Evolutionary conservation across 2,329 filamentous ascomycete species (phyloP), one percentile per base, ranked within the genome.

Genomic region (Hypoxylon sp.): DNA sequence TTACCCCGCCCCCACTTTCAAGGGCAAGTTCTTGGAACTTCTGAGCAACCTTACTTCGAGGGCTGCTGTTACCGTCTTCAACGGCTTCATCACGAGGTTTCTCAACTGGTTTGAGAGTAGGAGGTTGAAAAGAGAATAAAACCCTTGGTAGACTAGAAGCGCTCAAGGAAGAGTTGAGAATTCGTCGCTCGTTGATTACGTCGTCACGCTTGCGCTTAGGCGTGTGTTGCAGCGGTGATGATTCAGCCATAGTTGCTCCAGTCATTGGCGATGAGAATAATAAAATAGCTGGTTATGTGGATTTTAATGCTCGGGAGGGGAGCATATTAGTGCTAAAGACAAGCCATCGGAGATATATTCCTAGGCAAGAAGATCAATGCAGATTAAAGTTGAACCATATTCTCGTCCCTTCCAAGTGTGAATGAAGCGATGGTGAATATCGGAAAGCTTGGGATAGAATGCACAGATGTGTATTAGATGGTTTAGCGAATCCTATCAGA

Each of bases 21-120:
- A 88, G 77, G 13, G 80, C 83, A 55, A 88, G 81, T 62, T 85
- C 83, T 55, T 82, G 81, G 77, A 89, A 87, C 73, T 81, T 81
- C 74, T 85, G 83, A 42, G 83, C 84, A 44, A 88, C 85, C 59
- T 78, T 83, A 46, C 84, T 84, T 59, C 83, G 81, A n/a, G 87
- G 86, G 69, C 87, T 88, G 70, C 78, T 81, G 74, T 79, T 83
- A 64, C 85, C 86, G 55, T 86, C 85, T 31, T 85, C 82, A 44
- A 63, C 19, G 24, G 37, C 54, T 24, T 67, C 64, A 33, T 64
- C 48, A 19, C n/a, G 77, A 67, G 29, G 74, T 60, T 37, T 78
- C 11, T 63, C 54, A 33, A 61, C 42, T 19, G 67, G 65, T 52
- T 59, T 66, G 63, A 65, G 76, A 54, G 35, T 75, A 65, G 70